Percentiles rank a stretch among this genome's conserved stretches.
Evolutionary conservation across 1,284 basidiomycete genomes (phyloP).

Genomic region (Thelephora terrestris): DNA sequence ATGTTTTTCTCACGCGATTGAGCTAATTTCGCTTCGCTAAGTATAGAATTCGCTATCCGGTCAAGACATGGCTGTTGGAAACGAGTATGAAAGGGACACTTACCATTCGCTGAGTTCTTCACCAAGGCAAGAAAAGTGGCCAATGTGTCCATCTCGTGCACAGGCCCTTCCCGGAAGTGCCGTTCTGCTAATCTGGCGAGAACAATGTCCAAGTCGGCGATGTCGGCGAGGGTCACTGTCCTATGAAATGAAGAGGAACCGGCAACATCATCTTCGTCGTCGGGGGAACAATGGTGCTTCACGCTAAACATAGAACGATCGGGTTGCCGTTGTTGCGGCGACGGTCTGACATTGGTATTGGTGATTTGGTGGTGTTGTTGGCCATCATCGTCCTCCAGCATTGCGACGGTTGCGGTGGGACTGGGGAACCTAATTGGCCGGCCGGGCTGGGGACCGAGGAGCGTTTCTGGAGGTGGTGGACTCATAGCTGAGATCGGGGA

Average conservation of each 20-base stretch:
- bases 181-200: conserved; percentile 57
- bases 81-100: neutral
- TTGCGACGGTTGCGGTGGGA: conserved; percentile 14
- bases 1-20: neutral
- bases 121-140: conserved; percentile 64
- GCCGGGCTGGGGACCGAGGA: conserved; percentile 32
- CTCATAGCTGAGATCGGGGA: conserved; percentile 55
- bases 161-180: conserved; percentile 52
- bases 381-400: conserved; percentile 8
- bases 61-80: no score
- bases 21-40: no score
- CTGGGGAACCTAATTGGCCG: conserved; percentile 15
- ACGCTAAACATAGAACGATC: conserved; percentile 46
- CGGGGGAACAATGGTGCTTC: conserved; percentile 51
- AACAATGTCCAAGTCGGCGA: conserved; percentile 51
- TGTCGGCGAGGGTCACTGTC: conserved; percentile 55
- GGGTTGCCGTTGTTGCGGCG: conserved; percentile 55
- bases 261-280: conserved; percentile 53
- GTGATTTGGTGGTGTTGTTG: no score
- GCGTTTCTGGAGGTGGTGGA: conserved; percentile 53
- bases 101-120: conserved; percentile 8
- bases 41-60: no score
- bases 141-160: conserved; percentile 69
- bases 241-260: conserved; percentile 22
- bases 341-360: conserved; percentile 4